A percentile compares a stretch with the other conserved stretches of the same genome.
These are phyloP conservation scores for Phalaenopsis aphrodite DNA, from an alignment of 106 monocot species.

Conservation along the genomic window DNA sequence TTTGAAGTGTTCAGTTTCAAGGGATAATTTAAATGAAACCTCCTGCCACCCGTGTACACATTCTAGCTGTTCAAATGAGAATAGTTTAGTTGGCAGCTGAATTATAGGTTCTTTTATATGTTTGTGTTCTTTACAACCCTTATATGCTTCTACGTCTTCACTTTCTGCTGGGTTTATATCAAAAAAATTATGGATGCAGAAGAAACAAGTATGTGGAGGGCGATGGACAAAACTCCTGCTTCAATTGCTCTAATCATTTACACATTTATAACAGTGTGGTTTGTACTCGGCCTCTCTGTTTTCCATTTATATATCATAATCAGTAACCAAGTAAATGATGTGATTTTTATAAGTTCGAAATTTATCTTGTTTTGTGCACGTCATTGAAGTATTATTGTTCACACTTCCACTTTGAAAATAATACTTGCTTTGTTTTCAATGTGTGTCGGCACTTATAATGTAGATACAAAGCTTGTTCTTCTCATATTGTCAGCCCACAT, in stretches of 20 bases:
- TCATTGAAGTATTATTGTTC: background rate
- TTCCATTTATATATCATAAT: conserved; percentile 92
- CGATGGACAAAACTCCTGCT: conserved; percentile 83
- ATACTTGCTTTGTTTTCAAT: too few species aligned
- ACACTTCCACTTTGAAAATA: too few species aligned
- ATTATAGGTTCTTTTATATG: conserved; percentile 97
- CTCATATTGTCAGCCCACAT: too few species aligned
- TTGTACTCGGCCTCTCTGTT: conserved; percentile 83
- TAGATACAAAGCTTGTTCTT: too few species aligned
- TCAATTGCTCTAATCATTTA: conserved; percentile 78
- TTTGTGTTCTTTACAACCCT: conserved; percentile 89
- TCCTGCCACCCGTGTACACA: background rate
- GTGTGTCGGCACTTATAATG: too few species aligned
- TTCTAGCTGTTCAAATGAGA: conserved; percentile 3
- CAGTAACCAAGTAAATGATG: conserved; percentile 72
- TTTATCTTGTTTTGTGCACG: background rate
- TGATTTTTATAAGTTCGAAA: background rate
- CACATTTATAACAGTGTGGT: conserved; percentile 81
- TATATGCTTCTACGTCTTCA: conserved; percentile 79
- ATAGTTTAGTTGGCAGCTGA: conserved; percentile 34
- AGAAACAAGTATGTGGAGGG: conserved; percentile 57
- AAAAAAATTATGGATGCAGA: conserved; percentile 63
- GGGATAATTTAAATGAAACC: background rate
- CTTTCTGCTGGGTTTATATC: conserved; percentile 80
- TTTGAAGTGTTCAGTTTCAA: background rate